These are phyloP conservation scores for Pichia sp. DNA, from an alignment of 1,139 yeast genomes.

Conservation along the genomic window DNA sequence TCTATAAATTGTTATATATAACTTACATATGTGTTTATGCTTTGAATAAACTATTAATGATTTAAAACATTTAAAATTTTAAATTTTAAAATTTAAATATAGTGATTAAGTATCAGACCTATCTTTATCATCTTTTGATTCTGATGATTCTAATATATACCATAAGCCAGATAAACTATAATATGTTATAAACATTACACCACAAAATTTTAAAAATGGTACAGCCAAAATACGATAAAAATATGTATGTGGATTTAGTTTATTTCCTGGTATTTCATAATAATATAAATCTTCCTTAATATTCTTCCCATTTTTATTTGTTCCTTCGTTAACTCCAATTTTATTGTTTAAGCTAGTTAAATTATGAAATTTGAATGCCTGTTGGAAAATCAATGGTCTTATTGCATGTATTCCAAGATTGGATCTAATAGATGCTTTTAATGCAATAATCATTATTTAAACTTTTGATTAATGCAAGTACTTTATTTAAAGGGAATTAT, in stretches of 20 bases:
- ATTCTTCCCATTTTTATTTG: neutral
- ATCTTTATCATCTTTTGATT: conserved; percentile 13
- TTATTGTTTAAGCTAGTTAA: neutral
- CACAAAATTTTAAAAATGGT: conserved; percentile 38
- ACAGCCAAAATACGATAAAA: conserved; percentile 39
- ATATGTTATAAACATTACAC: conserved; percentile 37
- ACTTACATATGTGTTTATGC: conserved; percentile 5
- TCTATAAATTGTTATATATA: neutral
- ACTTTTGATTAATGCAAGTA: too few relatives aligned
- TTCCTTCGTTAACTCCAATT: neutral
- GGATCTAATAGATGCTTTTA: too few relatives aligned
- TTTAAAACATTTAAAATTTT: neutral
- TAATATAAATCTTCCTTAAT: conserved; percentile 2
- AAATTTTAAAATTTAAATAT: neutral
- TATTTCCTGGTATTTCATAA: conserved; percentile 20
- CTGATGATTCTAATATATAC: conserved; percentile 39
- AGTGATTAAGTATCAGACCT: too few relatives aligned
- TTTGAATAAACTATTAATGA: conserved; percentile 9
- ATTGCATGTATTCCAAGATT: too few relatives aligned
- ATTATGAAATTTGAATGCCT: too few relatives aligned
- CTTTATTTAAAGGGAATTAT: too few relatives aligned
- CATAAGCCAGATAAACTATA: conserved; percentile 37
- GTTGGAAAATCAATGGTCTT: too few relatives aligned
- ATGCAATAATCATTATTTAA: too few relatives aligned
- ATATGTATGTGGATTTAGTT: conserved; percentile 27